Evolutionary conservation across 495 filamentous ascomycete species (phyloP).

Genomic region (Aspergillus cavernicola): DNA sequence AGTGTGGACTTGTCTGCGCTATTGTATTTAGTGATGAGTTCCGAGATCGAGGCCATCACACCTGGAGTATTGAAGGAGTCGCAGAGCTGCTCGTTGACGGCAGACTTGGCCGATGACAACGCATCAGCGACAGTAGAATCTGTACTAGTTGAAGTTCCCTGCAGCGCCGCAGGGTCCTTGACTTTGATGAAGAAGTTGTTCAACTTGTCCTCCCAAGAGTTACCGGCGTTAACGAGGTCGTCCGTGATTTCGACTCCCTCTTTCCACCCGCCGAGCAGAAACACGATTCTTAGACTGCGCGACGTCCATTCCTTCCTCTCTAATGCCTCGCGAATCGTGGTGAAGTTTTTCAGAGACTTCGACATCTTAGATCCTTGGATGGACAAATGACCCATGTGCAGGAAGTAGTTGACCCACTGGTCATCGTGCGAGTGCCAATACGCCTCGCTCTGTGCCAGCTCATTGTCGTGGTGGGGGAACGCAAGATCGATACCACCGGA

Average conservation of each 20-base stretch:
- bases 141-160: slow-evolving; percentile 32
- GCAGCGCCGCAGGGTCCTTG: slow-evolving; percentile 38
- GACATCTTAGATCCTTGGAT: slow-evolving; percentile 94
- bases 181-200: slow-evolving; percentile 90
- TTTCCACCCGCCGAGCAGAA: slow-evolving; percentile 84
- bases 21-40: slow-evolving; percentile 73
- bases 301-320: slow-evolving; percentile 72
- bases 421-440: slow-evolving; percentile 59
- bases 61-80: slow-evolving; percentile 87
- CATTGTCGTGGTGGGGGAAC: slow-evolving; percentile 97
- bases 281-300: slow-evolving; percentile 77
- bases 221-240: slow-evolving; percentile 68
- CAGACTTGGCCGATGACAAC: slow-evolving; percentile 60
- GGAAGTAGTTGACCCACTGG: slow-evolving; percentile 93
- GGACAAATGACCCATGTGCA: slow-evolving; percentile 92
- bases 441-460: slow-evolving; percentile 90
- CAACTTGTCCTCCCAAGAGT: slow-evolving; percentile 75
- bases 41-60: slow-evolving; percentile 69
- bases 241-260: slow-evolving; percentile 88
- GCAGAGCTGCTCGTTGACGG: slow-evolving; percentile 63
- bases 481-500: slow-evolving; percentile 89
- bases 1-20: slow-evolving; percentile 56
- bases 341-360: slow-evolving; percentile 94
- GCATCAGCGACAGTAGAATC: slow-evolving; percentile 32
- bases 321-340: slow-evolving; percentile 86